A percentile compares a stretch with the other conserved stretches of the same genome.
These are phyloP conservation scores for Murraya koenigii DNA, from an alignment of 345 rosid species.

Conservation along the genomic window DNA sequence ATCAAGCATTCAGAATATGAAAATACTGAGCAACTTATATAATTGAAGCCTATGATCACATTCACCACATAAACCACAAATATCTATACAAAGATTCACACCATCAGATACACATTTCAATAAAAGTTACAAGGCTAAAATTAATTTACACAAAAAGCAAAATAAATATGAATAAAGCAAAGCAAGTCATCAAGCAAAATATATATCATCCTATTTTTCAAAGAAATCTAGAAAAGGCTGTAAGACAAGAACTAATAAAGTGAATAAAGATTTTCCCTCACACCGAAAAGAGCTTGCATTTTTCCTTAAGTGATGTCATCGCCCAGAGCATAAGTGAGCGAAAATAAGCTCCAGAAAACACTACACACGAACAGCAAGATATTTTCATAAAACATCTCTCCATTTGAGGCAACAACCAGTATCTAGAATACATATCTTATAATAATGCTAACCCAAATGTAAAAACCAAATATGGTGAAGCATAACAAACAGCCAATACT, in stretches of 20 bases:
- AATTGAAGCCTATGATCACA: neutral
- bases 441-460: slow-evolving; percentile 15
- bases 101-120: neutral
- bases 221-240: slow-evolving; percentile 2
- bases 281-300: slow-evolving; percentile 34
- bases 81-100: neutral
- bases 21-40: neutral
- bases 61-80: neutral
- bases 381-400: slow-evolving; percentile 33
- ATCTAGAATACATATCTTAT: slow-evolving; percentile 30
- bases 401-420: slow-evolving; percentile 24
- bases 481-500: slow-evolving; percentile 24
- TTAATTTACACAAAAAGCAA: neutral
- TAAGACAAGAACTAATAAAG: neutral
- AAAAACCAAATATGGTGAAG: neutral
- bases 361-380: slow-evolving; percentile 30
- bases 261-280: slow-evolving; percentile 20
- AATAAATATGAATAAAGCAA: neutral
- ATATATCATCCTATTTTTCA: neutral
- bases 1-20: neutral
- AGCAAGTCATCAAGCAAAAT: neutral
- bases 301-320: slow-evolving; percentile 36
- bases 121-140: neutral
- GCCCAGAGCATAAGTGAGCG: slow-evolving; percentile 9
- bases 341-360: slow-evolving; percentile 35